Conservation (phyloP, 2,329 filamentous ascomycete species). For the Colletotrichum tropicale region DNA sequence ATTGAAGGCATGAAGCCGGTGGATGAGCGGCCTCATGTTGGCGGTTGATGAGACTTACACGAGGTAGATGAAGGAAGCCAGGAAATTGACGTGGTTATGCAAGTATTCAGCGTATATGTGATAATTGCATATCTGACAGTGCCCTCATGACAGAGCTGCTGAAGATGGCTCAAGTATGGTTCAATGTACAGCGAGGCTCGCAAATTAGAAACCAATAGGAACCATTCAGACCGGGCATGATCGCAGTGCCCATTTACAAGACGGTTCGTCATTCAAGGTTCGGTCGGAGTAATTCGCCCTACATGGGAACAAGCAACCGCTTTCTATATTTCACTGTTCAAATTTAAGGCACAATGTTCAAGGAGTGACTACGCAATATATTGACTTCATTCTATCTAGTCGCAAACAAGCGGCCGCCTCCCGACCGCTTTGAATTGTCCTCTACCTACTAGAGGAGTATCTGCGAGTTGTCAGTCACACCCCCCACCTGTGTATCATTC, state of each 20-base stretch:
- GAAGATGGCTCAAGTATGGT: neutral
- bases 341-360: neutral
- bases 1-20: neutral
- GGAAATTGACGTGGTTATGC: neutral
- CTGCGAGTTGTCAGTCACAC: neutral
- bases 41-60: conserved; percentile 1
- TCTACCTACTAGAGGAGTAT: conserved; percentile 13
- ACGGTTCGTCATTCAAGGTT: neutral
- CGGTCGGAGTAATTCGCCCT: too few species aligned
- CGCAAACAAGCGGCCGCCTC: conserved; percentile 16
- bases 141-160: neutral
- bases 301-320: too few species aligned
- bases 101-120: neutral
- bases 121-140: neutral
- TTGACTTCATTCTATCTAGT: conserved; percentile 21
- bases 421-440: conserved; percentile 15
- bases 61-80: neutral
- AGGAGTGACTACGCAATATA: conserved; percentile 14
- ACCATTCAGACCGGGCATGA: neutral
- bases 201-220: neutral
- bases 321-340: too few species aligned
- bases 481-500: neutral
- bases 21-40: neutral
- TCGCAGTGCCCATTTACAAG: neutral
- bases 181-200: neutral